Evolutionary conservation across 768 basidiomycete species (phyloP), one percentile per base, ranked within the genome.

Genomic region (Russula sp.): DNA sequence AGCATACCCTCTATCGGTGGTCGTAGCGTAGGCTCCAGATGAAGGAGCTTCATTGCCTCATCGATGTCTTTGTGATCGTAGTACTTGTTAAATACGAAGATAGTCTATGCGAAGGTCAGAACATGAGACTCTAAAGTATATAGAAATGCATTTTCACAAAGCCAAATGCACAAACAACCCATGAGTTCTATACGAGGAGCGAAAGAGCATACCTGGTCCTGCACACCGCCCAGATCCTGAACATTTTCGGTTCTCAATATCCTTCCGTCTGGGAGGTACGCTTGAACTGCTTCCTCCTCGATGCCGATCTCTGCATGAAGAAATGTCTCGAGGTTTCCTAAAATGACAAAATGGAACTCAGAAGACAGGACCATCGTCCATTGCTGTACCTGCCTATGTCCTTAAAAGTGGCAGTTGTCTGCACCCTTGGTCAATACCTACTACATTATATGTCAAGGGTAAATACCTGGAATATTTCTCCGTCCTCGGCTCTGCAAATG

Each of bases 71-170:
- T 76, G 65, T 90, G 88, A 39, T 93, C 79, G 67, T 87, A 88
- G 68, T 81, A 77, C 69, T 90, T 90, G 74, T 92, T 93, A 74
- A 89, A 93, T 5, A 93, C 87, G 68, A 83, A 93, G 63, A 93
- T 86, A 7, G 83, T 79, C 90, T 83, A 14, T 29, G n/a, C 25
- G 25, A 29, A 29, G 25, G 25, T 29, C 25, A 29, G 25, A 29
- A 29, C 25, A 29, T 29, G 25, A 29, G 25, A 29, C 25, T 29
- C 25, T 29, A 29, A 29, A 29, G 25, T 29, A 29, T 29, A 29
- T 29, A 2, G 25, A 29, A 2, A 29, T 29, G 25, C 25, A 29
- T 29, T 29, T 29, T 29, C 3, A 1, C 25, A 29, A 29, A 29
- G 25, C 25, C 25, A 29, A 29, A 29, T 29, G 25, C 25, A 29